Conservation (phyloP, 2,329 filamentous ascomycete species). For the Pestalotiopsis sp. region DNA sequence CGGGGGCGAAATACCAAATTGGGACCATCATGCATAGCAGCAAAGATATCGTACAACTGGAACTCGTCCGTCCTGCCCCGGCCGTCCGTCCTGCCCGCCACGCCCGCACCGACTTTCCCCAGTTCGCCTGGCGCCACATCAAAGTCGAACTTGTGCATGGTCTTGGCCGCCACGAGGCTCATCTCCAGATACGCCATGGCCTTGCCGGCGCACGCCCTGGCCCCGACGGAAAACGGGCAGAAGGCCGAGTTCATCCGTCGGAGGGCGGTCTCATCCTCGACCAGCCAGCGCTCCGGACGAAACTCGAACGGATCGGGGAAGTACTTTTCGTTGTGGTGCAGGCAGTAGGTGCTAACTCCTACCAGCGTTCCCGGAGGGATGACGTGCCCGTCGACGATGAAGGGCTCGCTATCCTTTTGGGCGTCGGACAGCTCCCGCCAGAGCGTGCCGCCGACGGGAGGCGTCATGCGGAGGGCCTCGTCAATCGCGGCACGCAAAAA, state of each 20-base stretch:
- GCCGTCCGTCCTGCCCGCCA: neutral
- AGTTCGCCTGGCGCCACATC: neutral
- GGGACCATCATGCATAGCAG: neutral
- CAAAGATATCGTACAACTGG: neutral
- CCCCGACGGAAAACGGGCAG: slow-evolving; percentile 36
- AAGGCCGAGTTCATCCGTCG: slow-evolving; percentile 17
- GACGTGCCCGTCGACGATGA: slow-evolving; percentile 25
- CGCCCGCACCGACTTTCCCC: neutral
- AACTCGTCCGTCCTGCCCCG: neutral
- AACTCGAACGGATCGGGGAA: slow-evolving; percentile 29
- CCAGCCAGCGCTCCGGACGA: slow-evolving; percentile 37
- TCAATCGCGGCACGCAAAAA: slow-evolving; percentile 50
- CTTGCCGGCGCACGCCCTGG: slow-evolving; percentile 38
- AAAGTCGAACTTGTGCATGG: slow-evolving; percentile 21
- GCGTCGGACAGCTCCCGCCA: slow-evolving; percentile 25
- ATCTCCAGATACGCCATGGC: slow-evolving; percentile 24
- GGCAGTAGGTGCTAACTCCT: slow-evolving; percentile 33
- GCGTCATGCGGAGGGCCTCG: slow-evolving; percentile 47
- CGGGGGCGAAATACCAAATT: neutral
- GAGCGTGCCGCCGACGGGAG: slow-evolving; percentile 39
- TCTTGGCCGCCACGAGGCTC: slow-evolving; percentile 22
- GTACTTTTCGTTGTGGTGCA: slow-evolving; percentile 36
- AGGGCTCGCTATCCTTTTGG: neutral
- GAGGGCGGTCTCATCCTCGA: slow-evolving; percentile 13
- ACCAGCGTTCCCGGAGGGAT: slow-evolving; percentile 37